A percentile compares a stretch with the other conserved stretches of the same genome.
These are phyloP conservation scores for Metschnikowia koreensis DNA, from an alignment of 805 yeast genomes.

Conservation along the genomic window DNA sequence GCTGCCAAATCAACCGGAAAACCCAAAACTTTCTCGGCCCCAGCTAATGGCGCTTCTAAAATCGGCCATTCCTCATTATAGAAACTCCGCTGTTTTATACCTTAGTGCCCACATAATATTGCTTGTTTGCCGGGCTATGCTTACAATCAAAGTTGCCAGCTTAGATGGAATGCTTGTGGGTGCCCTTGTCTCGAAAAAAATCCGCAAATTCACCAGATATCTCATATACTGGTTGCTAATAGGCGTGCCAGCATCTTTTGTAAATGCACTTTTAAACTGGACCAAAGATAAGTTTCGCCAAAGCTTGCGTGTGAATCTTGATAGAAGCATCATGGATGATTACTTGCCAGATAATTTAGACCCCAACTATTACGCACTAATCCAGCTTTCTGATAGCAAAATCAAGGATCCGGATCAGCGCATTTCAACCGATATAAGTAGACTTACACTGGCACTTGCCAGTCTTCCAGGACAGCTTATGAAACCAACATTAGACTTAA, in stretches of 20 bases:
- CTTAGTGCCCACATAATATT: constrained; percentile 56
- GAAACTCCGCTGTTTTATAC: constrained; percentile 30
- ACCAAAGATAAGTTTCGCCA: constrained; percentile 57
- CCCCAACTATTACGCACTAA: constrained; percentile 71
- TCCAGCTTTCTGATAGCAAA: constrained; percentile 51
- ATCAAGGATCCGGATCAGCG: constrained; percentile 80
- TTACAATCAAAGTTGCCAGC: constrained; percentile 80
- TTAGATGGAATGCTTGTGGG: constrained; percentile 86
- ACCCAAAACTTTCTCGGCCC: constrained; percentile 29
- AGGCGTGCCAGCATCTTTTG: constrained; percentile 82
- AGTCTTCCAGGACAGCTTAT: constrained; percentile 78
- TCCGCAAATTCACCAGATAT: constrained; percentile 59
- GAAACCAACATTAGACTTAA: constrained; percentile 77
- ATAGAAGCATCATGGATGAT: constrained; percentile 59
- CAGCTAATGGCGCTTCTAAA: constrained; percentile 29
- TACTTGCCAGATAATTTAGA: constrained; percentile 69
- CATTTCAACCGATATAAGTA: constrained; percentile 74
- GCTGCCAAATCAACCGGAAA: constrained; percentile 15
- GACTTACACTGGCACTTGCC: constrained; percentile 69
- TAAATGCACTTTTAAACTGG: constrained; percentile 67
- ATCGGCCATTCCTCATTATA: constrained; percentile 34
- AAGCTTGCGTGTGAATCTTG: constrained; percentile 61
- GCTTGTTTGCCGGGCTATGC: constrained; percentile 63
- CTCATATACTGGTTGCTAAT: constrained; percentile 75
- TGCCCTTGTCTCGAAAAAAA: constrained; percentile 68